Base-by-base conservation (phyloP, 345 rosid genomes). In the Pelargonium nanum region DNA sequence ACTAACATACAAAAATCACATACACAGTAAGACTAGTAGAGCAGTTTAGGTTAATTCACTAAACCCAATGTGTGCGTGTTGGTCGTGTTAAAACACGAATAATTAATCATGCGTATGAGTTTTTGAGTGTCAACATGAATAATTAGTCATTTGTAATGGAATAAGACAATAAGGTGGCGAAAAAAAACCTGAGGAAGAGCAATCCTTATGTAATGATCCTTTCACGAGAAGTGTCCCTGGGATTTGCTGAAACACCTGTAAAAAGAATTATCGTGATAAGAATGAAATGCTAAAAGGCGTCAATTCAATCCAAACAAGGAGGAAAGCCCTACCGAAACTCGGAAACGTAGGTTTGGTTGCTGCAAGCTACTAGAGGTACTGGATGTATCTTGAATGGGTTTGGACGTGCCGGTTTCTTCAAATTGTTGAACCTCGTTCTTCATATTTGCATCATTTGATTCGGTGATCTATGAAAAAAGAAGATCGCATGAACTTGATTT, bases 191-290 rank as follows among this genome's bases (percentile, higher is more conserved):
- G 93, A 63, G 60, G 69, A 54, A 40, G 83, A 61, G 66, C 69
- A 61, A 60, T 81, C 87, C 73, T 65, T 78, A 19, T 71, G 86
- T 67, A 85, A 68, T 40, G 91, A 85, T 69, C 83, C 95, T 79
- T 85, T 89, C 61, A 89, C 81, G 71, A 92, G 80, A 66, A 86
- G 77, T 54, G 96, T 70, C 54, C 95, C 98, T 4, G 91, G 93
- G 56, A 79, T 83, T 73, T 85, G 96, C 71, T 85, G 91, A 67
- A 86, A 91, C 30, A 88, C 88, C 89, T 88, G 74, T 45, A 69
- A 32, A 7, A 24, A 10, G 40, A 65, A 53, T 70, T 63, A 67
- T 24, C 21, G 45, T 24, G 44, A 55, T 20, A 40, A 44, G 30
- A 50, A 24, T 53, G 34, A 4, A 54, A 44, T 15, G 19, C 17